phyloP scores from a whole-genome alignment of 495 filamentous ascomycete genomes.

The Aspergillus mulundensis region DNA sequence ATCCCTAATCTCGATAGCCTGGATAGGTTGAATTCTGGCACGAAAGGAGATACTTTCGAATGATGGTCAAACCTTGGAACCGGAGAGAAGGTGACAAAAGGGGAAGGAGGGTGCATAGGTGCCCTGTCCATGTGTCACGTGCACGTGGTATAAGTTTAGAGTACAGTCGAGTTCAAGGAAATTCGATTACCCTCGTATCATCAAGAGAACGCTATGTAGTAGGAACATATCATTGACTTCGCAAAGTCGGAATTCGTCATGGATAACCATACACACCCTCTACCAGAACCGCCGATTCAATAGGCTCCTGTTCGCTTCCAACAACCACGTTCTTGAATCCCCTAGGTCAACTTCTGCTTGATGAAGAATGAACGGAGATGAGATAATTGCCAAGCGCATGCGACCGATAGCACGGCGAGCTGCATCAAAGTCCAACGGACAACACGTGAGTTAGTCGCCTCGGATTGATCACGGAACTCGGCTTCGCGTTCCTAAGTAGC shows the following conservation, averaged over 20 bases:
- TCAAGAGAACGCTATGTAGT: constrained; percentile 11
- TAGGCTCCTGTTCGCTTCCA: neutral
- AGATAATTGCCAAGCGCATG: constrained; percentile 96
- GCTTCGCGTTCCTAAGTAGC: constrained; percentile 81
- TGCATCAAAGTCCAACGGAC: constrained; percentile 93
- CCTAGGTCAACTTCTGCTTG: constrained; percentile 91
- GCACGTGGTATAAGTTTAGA: too few species aligned
- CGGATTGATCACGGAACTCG: constrained; percentile 96
- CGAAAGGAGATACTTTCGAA: too few species aligned
- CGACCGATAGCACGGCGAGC: constrained; percentile 77
- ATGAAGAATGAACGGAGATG: constrained; percentile 97
- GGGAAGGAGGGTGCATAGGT: too few species aligned
- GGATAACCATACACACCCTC: neutral
- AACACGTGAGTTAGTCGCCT: constrained; percentile 86
- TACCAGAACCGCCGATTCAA: neutral
- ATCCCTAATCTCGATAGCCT: too few species aligned
- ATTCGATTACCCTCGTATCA: constrained; percentile 4
- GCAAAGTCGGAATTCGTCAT: constrained; percentile 5
- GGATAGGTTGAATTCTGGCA: too few species aligned
- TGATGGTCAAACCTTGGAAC: too few species aligned
- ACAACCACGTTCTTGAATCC: neutral
- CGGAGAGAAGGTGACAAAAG: too few species aligned
- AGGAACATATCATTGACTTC: constrained; percentile 9
- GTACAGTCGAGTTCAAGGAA: neutral
- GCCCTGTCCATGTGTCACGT: too few species aligned